A percentile compares a stretch with the other conserved stretches of the same genome.
Conservation (phyloP, 306 rosid species). For the Leucaena leucocephala region DNA sequence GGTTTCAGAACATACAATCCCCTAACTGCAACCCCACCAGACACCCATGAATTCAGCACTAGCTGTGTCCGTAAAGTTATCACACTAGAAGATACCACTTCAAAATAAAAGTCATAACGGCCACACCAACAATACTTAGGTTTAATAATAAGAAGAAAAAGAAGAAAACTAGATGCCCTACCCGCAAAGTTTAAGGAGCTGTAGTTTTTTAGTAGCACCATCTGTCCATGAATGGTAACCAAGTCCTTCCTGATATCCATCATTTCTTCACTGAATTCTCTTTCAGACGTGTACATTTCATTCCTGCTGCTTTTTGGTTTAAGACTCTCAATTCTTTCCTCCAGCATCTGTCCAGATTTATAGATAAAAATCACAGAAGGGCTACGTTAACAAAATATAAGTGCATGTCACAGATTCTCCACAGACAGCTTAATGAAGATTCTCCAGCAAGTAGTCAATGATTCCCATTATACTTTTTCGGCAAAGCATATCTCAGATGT, state of each 20-base stretch:
- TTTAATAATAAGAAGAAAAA: not conserved
- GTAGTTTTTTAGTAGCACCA: conserved; percentile 94
- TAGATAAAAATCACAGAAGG: conserved; percentile 33
- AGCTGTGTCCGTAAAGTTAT: conserved; percentile 20
- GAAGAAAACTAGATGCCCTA: conserved; percentile 32
- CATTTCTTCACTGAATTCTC: conserved; percentile 90
- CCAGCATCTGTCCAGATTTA: conserved; percentile 68
- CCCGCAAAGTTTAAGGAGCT: conserved; percentile 98
- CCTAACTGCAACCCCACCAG: conserved; percentile 5
- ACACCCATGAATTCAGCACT: conserved; percentile 1
- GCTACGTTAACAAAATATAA: conserved; percentile 4
- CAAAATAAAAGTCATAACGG: conserved; percentile 13
- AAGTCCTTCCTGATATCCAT: conserved; percentile 95
- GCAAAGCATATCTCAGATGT: conserved; percentile 28
- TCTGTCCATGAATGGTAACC: conserved; percentile 93
- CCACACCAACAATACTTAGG: conserved; percentile 16
- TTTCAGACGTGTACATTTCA: conserved; percentile 61
- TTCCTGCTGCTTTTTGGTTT: conserved; percentile 65
- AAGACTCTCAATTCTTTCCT: conserved; percentile 77
- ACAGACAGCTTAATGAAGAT: conserved; percentile 19
- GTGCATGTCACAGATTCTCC: not conserved
- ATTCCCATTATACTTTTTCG: conserved; percentile 5
- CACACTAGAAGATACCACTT: conserved; percentile 32
- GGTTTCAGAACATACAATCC: conserved; percentile 28
- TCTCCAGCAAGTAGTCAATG: conserved; percentile 14